A percentile compares a stretch with the other conserved stretches of the same genome.
Evolutionary conservation across 352 stramenopile species (phyloP).

Genomic region (Phytopythium litorale): DNA sequence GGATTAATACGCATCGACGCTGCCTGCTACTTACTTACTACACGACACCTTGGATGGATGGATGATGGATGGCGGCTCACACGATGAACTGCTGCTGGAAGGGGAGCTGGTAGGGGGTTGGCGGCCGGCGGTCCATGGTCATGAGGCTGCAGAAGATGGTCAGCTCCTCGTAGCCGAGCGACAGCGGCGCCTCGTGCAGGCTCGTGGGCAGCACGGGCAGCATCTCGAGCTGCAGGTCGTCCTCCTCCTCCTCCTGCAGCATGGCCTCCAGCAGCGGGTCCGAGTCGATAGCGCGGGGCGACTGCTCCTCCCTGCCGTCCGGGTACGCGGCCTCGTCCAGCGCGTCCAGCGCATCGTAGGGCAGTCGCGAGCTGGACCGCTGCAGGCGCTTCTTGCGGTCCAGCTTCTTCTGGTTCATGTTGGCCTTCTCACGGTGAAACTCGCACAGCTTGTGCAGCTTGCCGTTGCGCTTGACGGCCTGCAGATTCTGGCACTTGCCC

Average conservation of each 20-base stretch:
- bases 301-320: slow-evolving; percentile 18
- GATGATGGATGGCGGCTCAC: slow-evolving; percentile 7
- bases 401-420: slow-evolving; percentile 85
- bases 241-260: slow-evolving; percentile 5
- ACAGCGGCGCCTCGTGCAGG: slow-evolving; percentile 59
- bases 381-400: slow-evolving; percentile 81
- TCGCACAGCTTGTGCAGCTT: slow-evolving; percentile 85
- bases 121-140: slow-evolving; percentile 49
- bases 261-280: slow-evolving; percentile 21
- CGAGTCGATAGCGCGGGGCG: slow-evolving; percentile 51
- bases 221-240: slow-evolving; percentile 9
- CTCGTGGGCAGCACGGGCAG: slow-evolving; percentile 41
- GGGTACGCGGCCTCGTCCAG: slow-evolving; percentile 30
- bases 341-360: slow-evolving; percentile 35
- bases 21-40: not conserved
- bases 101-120: slow-evolving; percentile 15
- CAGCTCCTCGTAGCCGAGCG: slow-evolving; percentile 58
- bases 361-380: slow-evolving; percentile 22
- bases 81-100: slow-evolving; percentile 22
- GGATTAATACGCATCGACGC: not conserved
- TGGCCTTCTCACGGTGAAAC: slow-evolving; percentile 80
- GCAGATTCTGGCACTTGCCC: slow-evolving; percentile 78
- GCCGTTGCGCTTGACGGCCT: slow-evolving; percentile 78
- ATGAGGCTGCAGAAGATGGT: slow-evolving; percentile 80
- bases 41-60: not conserved